phyloP scores from a whole-genome alignment of 805 yeast species.

The Ogataea saltuana region DNA sequence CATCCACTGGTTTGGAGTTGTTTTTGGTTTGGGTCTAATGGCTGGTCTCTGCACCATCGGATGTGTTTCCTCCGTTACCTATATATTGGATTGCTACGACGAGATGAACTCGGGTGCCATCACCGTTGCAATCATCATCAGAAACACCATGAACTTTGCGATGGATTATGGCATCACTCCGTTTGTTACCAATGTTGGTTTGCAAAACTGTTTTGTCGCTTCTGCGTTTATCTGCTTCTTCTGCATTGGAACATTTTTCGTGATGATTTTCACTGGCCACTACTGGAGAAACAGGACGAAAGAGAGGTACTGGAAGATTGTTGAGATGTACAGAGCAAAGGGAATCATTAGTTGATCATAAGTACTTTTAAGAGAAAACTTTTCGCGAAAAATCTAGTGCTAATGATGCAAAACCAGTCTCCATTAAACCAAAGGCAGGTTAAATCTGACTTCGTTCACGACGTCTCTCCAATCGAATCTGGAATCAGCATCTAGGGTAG shows the following conservation, averaged over 20 bases:
- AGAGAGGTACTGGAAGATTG: constrained; percentile 37
- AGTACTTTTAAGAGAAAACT: no score
- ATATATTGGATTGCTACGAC: constrained; percentile 56
- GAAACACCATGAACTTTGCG: constrained; percentile 61
- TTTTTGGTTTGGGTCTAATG: constrained; percentile 55
- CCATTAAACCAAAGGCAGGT: constrained; percentile 27
- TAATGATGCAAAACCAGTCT: no score
- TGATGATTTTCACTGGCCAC: constrained; percentile 39
- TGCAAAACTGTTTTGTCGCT: constrained; percentile 56
- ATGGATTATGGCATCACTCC: constrained; percentile 61
- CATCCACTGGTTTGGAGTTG: constrained; percentile 56
- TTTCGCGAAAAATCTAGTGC: neutral
- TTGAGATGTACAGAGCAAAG: constrained; percentile 29
- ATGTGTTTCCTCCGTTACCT: constrained; percentile 51
- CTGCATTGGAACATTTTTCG: constrained; percentile 46
- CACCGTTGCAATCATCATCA: constrained; percentile 54
- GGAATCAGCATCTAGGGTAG: neutral
- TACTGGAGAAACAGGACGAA: constrained; percentile 40
- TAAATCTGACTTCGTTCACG: constrained; percentile 24
- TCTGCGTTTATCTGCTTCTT: constrained; percentile 54
- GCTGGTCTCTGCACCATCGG: constrained; percentile 59
- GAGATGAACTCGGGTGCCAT: constrained; percentile 55
- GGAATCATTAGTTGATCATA: constrained; percentile 15
- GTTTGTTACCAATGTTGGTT: constrained; percentile 54
- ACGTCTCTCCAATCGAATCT: constrained; percentile 35